Percentiles rank a stretch among this genome's conserved stretches.
Evolutionary conservation across 1,284 basidiomycete species (phyloP).

Genomic region (Pseudozyma pruni): DNA sequence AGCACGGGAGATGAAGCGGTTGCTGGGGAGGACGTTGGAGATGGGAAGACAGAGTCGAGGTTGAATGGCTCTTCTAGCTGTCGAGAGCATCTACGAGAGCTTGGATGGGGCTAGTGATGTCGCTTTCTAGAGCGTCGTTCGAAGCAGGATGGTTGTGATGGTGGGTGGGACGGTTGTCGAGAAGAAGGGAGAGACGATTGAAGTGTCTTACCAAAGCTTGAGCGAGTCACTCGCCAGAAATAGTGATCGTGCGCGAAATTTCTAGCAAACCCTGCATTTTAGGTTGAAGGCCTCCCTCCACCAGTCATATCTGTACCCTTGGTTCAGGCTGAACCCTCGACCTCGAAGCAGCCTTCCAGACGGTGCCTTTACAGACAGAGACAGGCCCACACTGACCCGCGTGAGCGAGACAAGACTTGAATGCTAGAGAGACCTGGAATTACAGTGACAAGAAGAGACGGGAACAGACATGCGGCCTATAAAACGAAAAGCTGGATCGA

Average conservation of each 20-base stretch:
- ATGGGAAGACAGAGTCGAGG: not conserved
- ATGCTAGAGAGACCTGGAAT: too few species aligned
- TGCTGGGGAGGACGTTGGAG: not conserved
- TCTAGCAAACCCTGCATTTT: not conserved
- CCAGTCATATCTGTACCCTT: too few species aligned
- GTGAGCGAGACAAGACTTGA: too few species aligned
- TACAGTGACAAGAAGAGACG: too few species aligned
- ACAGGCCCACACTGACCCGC: too few species aligned
- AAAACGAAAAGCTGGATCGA: too few species aligned
- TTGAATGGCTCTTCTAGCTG: conserved; percentile 1
- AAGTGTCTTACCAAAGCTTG: conserved; percentile 17
- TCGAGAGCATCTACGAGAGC: conserved; percentile 11
- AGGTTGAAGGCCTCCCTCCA: not conserved
- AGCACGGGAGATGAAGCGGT: not conserved
- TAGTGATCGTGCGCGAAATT: conserved; percentile 11
- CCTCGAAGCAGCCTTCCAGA: too few species aligned
- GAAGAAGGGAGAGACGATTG: not conserved
- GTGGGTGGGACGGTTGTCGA: too few species aligned
- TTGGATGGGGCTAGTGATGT: not conserved
- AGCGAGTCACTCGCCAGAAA: conserved; percentile 5
- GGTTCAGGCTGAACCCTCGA: too few species aligned
- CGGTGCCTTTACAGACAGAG: too few species aligned
- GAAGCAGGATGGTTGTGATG: not conserved
- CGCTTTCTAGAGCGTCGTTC: not conserved
- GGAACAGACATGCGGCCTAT: too few species aligned